These are phyloP conservation scores for Tolypocladium endophyticum DNA, from an alignment of 2,329 filamentous ascomycete genomes.

Conservation along the genomic window DNA sequence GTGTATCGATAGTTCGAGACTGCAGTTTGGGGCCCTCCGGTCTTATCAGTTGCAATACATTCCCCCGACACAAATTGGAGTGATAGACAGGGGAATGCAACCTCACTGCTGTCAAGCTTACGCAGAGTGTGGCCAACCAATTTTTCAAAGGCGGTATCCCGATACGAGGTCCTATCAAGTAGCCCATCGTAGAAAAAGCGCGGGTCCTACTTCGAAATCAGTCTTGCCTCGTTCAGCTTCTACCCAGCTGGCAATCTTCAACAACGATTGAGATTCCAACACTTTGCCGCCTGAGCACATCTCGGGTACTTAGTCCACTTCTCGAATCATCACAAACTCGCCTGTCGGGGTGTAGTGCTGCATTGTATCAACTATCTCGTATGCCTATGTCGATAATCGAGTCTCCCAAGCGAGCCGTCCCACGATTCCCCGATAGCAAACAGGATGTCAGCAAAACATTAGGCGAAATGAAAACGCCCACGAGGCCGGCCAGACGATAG, in stretches of 20 bases:
- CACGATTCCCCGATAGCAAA: not conserved
- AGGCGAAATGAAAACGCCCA: conserved; percentile 27
- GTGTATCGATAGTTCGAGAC: not conserved
- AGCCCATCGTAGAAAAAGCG: not conserved
- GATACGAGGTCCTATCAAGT: not conserved
- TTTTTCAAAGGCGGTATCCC: not conserved
- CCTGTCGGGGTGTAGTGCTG: not conserved
- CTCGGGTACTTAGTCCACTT: not conserved
- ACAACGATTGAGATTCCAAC: not conserved
- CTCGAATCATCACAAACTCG: not conserved
- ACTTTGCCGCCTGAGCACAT: not conserved
- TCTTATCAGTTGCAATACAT: too few relatives aligned
- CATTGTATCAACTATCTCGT: not conserved
- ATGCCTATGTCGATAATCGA: not conserved
- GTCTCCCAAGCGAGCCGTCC: not conserved
- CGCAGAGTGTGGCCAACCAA: not conserved
- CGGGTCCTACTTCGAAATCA: not conserved
- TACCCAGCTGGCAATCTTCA: not conserved
- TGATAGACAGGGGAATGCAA: not conserved
- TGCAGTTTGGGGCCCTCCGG: not conserved
- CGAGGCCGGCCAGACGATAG: conserved; percentile 39
- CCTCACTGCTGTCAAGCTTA: not conserved
- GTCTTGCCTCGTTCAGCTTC: not conserved
- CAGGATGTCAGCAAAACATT: not conserved
- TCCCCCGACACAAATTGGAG: not conserved